Conservation (phyloP, 129 eudicot species). For the Flaveria ramosissima region DNA sequence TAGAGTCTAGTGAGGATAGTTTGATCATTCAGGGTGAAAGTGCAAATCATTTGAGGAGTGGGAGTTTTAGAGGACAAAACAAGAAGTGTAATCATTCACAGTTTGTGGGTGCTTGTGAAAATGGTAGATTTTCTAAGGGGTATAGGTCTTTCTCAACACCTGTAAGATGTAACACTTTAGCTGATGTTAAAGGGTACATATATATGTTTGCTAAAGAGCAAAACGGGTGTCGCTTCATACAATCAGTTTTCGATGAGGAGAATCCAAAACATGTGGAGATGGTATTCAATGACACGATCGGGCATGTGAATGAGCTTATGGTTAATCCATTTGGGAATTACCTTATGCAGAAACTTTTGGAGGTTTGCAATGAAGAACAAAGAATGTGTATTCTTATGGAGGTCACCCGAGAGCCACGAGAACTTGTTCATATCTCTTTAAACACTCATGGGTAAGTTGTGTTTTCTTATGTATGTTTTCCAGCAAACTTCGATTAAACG, state of each 20-base stretch:
- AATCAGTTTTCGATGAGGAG: conserved; percentile 58
- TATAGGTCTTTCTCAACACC: conserved; percentile 31
- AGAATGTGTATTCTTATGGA: conserved; percentile 44
- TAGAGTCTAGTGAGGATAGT: conserved; percentile 32
- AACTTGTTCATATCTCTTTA: conserved; percentile 50
- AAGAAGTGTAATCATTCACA: conserved; percentile 35
- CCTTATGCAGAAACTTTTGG: conserved; percentile 67
- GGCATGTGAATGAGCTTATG: conserved; percentile 63
- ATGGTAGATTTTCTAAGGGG: conserved; percentile 26
- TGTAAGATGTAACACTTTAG: conserved; percentile 36
- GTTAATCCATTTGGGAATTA: conserved; percentile 72
- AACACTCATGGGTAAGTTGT: conserved; percentile 65
- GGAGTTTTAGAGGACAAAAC: conserved; percentile 27
- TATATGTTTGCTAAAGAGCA: conserved; percentile 68
- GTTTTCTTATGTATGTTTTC: not conserved
- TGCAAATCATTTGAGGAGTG: conserved; percentile 36
- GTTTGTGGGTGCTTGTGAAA: conserved; percentile 26
- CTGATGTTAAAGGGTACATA: conserved; percentile 50
- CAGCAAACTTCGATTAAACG: not conserved
- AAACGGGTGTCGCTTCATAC: conserved; percentile 70
- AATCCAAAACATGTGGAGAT: conserved; percentile 49
- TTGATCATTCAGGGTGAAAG: conserved; percentile 41
- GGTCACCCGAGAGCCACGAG: conserved; percentile 53
- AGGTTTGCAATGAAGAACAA: conserved; percentile 71
- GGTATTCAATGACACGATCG: conserved; percentile 56